These are phyloP conservation scores for Syncephalastrum racemosum DNA, from an alignment of 371 early-diverging fungal species.

Conservation along the genomic window DNA sequence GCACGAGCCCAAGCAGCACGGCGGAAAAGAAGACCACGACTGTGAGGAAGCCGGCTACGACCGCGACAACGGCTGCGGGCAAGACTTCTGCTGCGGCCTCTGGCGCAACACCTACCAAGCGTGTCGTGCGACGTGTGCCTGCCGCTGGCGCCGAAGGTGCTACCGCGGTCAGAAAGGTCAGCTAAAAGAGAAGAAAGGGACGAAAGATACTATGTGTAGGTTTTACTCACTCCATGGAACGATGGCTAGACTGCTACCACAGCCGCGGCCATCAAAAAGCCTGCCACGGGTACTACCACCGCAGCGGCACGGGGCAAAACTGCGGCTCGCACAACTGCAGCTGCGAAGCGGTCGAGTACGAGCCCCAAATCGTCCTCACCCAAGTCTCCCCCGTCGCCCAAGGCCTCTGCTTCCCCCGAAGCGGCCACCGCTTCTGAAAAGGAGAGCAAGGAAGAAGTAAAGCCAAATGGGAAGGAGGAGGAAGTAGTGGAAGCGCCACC, in stretches of 20 bases:
- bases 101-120: slow-evolving; percentile 9
- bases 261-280: not conserved
- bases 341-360: no score
- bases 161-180: slow-evolving; percentile 1
- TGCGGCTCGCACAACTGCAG: not conserved
- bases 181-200: not conserved
- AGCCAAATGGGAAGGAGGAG: not conserved
- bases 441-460: slow-evolving; percentile 4
- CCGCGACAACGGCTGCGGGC: slow-evolving; percentile 5
- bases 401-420: not conserved
- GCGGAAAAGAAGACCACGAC: not conserved
- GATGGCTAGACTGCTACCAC: not conserved
- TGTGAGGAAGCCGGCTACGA: slow-evolving; percentile 12
- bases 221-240: not conserved
- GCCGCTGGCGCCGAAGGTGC: slow-evolving; percentile 8
- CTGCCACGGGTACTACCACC: not conserved
- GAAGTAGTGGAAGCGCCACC: not conserved
- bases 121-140: slow-evolving; percentile 13
- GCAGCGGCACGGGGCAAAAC: not conserved
- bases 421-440: not conserved
- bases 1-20: slow-evolving; percentile 15
- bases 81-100: not conserved
- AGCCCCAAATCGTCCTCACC: no score
- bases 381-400: no score
- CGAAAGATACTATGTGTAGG: not conserved